These are phyloP conservation scores for Chenopodium suecicum DNA, from an alignment of 148 eudicot genomes.

Conservation along the genomic window DNA sequence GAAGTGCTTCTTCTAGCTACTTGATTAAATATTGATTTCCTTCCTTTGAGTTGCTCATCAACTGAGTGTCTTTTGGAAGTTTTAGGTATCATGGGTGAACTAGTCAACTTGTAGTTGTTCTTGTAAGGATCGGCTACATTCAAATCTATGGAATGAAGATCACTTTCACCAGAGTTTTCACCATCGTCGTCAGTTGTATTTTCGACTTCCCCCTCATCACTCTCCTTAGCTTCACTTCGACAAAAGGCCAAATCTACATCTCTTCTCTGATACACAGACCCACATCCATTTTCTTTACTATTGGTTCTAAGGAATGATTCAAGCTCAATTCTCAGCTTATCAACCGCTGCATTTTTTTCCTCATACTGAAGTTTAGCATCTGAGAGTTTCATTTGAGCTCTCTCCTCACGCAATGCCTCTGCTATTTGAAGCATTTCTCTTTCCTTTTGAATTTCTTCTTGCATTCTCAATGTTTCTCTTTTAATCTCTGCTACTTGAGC, in stretches of 20 bases:
- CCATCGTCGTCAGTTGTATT: constrained; percentile 44
- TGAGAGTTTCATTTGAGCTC: constrained; percentile 52
- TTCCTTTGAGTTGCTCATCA: constrained; percentile 42
- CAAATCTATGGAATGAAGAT: constrained; percentile 65
- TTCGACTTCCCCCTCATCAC: constrained; percentile 56
- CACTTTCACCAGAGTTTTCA: constrained; percentile 60
- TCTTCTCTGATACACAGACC: constrained; percentile 30
- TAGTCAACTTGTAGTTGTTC: constrained; percentile 33
- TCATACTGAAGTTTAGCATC: constrained; percentile 60
- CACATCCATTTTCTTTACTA: constrained; percentile 37
- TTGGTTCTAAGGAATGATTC: constrained; percentile 47
- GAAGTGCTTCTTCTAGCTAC: constrained; percentile 54
- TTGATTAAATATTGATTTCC: constrained; percentile 45
- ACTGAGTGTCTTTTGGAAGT: constrained; percentile 30
- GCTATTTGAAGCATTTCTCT: constrained; percentile 58
- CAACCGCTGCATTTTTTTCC: constrained; percentile 60
- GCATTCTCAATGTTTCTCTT: constrained; percentile 46
- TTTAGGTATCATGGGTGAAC: constrained; percentile 24
- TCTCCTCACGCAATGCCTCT: constrained; percentile 53
- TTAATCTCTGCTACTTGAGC: constrained; percentile 43
- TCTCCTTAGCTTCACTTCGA: constrained; percentile 37
- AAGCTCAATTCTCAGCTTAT: constrained; percentile 61
- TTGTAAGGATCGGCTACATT: constrained; percentile 40
- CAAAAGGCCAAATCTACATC: constrained; percentile 38
- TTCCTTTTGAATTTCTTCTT: constrained; percentile 53